Percentiles rank a stretch among this genome's conserved stretches.
Evolutionary conservation across 768 basidiomycete species (phyloP).

Genomic region (Leccinellum albellum): DNA sequence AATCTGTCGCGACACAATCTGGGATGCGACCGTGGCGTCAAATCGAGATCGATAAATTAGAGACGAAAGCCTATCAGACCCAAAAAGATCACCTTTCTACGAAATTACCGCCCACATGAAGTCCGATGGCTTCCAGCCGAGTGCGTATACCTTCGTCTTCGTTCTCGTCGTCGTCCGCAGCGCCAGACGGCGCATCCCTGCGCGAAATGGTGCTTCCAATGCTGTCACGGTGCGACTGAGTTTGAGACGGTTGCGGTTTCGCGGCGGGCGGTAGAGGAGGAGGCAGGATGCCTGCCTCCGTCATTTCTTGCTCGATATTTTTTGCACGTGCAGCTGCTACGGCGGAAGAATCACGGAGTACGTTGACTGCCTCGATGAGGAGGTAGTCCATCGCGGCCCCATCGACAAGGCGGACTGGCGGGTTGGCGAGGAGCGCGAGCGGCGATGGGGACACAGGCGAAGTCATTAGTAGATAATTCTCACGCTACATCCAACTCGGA

Average conservation of each 20-base stretch:
- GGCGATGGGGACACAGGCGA: too few species aligned
- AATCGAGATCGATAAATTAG: neutral
- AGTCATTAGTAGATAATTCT: too few species aligned
- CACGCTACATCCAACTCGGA: too few species aligned
- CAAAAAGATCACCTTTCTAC: slow-evolving; percentile 61
- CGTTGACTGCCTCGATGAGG: slow-evolving; percentile 73
- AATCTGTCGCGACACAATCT: slow-evolving; percentile 76
- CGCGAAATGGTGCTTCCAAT: slow-evolving; percentile 26
- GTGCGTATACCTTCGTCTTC: slow-evolving; percentile 69
- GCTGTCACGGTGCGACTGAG: slow-evolving; percentile 32
- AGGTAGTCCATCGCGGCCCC: slow-evolving; percentile 80
- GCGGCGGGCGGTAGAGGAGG: slow-evolving; percentile 41
- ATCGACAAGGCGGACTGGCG: slow-evolving; percentile 59
- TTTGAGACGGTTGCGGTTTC: slow-evolving; percentile 28
- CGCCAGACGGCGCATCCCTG: neutral
- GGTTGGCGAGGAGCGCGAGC: slow-evolving; percentile 59
- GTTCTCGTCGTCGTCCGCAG: slow-evolving; percentile 61
- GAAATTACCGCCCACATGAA: slow-evolving; percentile 83
- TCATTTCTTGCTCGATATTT: slow-evolving; percentile 74
- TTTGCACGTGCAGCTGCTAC: slow-evolving; percentile 68
- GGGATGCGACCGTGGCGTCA: neutral
- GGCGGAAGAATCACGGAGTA: slow-evolving; percentile 68
- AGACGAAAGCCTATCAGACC: neutral
- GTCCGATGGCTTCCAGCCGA: slow-evolving; percentile 77
- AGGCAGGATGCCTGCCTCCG: slow-evolving; percentile 70